These are phyloP conservation scores for Phytophthora foliorum DNA, from an alignment of 352 stramenopile genomes.

Conservation along the genomic window DNA sequence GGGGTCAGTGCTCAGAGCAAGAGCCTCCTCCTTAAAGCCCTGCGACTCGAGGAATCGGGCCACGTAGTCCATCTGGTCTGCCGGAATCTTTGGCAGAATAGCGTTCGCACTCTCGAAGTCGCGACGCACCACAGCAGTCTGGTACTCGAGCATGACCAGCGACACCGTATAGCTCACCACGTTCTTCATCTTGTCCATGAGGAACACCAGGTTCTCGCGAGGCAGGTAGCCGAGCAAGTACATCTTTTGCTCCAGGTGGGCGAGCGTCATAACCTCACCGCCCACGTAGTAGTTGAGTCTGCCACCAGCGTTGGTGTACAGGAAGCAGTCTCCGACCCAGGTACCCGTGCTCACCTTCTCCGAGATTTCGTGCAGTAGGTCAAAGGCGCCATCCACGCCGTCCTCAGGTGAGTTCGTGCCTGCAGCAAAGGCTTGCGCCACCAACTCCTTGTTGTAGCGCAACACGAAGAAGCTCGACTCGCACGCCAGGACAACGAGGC, in stretches of 20 bases:
- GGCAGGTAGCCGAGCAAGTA: constrained; percentile 99
- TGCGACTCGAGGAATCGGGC: constrained; percentile 98
- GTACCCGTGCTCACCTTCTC: constrained; percentile 96
- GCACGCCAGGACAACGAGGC: constrained; percentile 96
- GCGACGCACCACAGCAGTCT: constrained; percentile 98
- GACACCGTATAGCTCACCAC: constrained; percentile 94
- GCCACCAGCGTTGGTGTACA: constrained; percentile 97
- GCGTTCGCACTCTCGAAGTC: constrained; percentile 99
- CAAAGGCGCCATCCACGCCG: constrained; percentile 98
- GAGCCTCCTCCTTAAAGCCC: constrained; percentile 98
- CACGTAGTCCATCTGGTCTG: constrained; percentile 86
- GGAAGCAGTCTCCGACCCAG: constrained; percentile 99
- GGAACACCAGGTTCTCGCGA: constrained; percentile 98
- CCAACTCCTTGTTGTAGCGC: constrained; percentile 93
- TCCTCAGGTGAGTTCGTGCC: constrained; percentile 93
- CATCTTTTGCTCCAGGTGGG: constrained; percentile 96
- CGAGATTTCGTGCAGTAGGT: constrained; percentile 97
- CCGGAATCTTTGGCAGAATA: constrained; percentile 96
- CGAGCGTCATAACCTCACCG: constrained; percentile 98
- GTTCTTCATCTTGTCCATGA: constrained; percentile 98
- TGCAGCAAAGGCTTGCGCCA: constrained; percentile 90
- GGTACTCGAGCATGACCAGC: constrained; percentile 98
- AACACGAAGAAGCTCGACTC: constrained; percentile 98
- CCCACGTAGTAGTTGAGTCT: constrained; percentile 99
- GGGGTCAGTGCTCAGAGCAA: constrained; percentile 93